These are phyloP conservation scores for Pythium scleroteichum DNA, from an alignment of 352 stramenopile species.

Conservation along the genomic window DNA sequence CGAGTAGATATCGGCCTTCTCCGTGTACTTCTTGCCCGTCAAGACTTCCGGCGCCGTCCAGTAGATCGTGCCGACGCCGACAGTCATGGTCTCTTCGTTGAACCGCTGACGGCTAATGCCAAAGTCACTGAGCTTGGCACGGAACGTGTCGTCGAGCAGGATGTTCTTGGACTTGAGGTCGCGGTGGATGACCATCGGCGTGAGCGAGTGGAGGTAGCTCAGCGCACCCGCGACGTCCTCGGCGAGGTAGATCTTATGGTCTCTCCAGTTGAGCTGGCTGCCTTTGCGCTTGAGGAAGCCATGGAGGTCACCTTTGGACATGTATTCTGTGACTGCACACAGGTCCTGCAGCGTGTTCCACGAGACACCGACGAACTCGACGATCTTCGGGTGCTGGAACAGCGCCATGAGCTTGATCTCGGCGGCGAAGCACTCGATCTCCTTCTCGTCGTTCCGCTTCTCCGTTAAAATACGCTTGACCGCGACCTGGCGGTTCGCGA, in stretches of 20 bases:
- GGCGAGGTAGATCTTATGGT: constrained; percentile 75
- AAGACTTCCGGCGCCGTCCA: constrained; percentile 84
- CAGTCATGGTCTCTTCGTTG: constrained; percentile 81
- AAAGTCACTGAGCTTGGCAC: constrained; percentile 78
- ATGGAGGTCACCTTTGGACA: constrained; percentile 75
- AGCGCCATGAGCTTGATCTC: constrained; percentile 88
- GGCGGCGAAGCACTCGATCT: constrained; percentile 82
- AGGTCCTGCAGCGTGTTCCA: constrained; percentile 74
- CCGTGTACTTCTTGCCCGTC: constrained; percentile 83
- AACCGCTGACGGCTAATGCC: constrained; percentile 77
- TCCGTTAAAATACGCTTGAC: constrained; percentile 84
- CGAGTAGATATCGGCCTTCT: constrained; percentile 85
- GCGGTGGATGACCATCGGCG: constrained; percentile 69
- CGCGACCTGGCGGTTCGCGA: constrained; percentile 77
- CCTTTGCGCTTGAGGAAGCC: constrained; percentile 70
- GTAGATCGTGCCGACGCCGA: constrained; percentile 80
- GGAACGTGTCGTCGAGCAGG: constrained; percentile 55
- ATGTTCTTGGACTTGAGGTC: constrained; percentile 81
- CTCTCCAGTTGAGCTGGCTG: constrained; percentile 66
- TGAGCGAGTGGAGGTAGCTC: constrained; percentile 70
- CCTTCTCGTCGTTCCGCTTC: constrained; percentile 80
- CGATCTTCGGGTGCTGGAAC: constrained; percentile 81
- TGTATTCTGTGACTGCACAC: constrained; percentile 83
- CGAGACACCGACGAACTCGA: constrained; percentile 77
- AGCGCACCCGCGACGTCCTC: constrained; percentile 74